Evolutionary conservation across 2,329 filamentous ascomycete genomes (phyloP), one percentile per base, ranked within the genome.

Genomic region (Cladosporium velox): DNA sequence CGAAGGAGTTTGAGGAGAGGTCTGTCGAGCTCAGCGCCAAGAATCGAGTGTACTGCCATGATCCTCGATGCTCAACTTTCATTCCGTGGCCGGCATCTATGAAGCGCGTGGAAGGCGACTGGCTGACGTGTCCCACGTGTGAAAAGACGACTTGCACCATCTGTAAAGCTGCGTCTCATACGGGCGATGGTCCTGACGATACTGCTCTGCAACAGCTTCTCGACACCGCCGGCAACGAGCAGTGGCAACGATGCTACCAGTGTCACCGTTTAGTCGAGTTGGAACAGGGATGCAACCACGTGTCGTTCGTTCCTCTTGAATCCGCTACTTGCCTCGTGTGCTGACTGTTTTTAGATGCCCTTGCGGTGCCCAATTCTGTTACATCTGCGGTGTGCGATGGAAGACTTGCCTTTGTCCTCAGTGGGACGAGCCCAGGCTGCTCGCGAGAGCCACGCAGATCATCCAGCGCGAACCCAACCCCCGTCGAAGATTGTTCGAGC

Each of bases 11-110:
- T 67, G 70, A 75, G 14, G 72, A 72, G 1, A 87, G 85, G 71
- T 77, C 79, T 34, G 24, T 82, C 2, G 86, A 89, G 71, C 78
- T 81, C 5, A 77, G 78, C 0, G 84, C 83, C 0, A 71, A 74
- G 0, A 77, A 87, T 65, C 74, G 80, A 12, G 84, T 78, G 0
- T 88, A 88, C 70, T 89, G 87, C 67, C 79, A 81, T 35, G 65
- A 66, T 0, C 65, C 73, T 0, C 55, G 68, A 0, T 88, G 86
- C 66, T 82, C 79, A 0, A 68, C 71, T 0, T 88, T 87, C 69
- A 81, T 88, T 3, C 76, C 74, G 0, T 67, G 71, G 0, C 32
- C 67, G 1, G 69, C 3, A 8, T 21, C 69, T 4, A 79, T 83
- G 47, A 3, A 67, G 0, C 68, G 14, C 14, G 30, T 4, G 12